Conservation (phyloP, 2,329 filamentous ascomycete species). For the Stachybotrys chartarum region DNA sequence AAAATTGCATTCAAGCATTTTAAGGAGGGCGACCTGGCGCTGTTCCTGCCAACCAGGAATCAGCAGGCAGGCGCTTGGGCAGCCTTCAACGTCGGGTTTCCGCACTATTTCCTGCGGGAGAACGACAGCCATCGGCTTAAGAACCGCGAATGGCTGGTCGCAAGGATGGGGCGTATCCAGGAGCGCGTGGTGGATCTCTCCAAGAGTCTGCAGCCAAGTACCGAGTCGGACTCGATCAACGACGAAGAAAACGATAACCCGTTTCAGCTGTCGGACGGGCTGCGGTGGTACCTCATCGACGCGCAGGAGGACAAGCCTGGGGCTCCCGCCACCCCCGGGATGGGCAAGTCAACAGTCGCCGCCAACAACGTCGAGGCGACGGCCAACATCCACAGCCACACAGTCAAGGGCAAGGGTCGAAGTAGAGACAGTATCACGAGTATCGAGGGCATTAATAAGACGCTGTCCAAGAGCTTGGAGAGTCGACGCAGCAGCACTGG, state of each 20-base stretch:
- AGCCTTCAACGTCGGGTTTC: conserved; percentile 95
- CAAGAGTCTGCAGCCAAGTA: conserved; percentile 55
- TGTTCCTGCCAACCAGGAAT: conserved; percentile 92
- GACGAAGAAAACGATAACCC: conserved; percentile 87
- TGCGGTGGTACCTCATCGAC: conserved; percentile 95
- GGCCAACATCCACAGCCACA: conserved; percentile 57
- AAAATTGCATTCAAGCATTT: conserved; percentile 96
- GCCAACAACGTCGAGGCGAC: conserved; percentile 81
- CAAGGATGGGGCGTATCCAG: conserved; percentile 84
- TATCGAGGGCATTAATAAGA: conserved; percentile 69
- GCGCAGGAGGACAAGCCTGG: conserved; percentile 87
- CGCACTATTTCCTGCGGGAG: conserved; percentile 93
- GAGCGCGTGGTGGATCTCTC: conserved; percentile 90
- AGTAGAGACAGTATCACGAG: conserved; percentile 41
- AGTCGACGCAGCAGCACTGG: conserved; percentile 82
- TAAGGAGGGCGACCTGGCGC: conserved; percentile 89
- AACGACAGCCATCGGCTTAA: conserved; percentile 81
- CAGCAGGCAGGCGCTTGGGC: conserved; percentile 95
- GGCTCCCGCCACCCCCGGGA: conserved; percentile 83
- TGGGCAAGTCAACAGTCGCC: conserved; percentile 87
- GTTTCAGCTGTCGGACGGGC: conserved; percentile 88
- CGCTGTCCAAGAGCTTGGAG: conserved; percentile 80
- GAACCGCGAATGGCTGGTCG: conserved; percentile 90
- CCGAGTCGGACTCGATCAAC: conserved; percentile 42
- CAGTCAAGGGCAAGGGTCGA: conserved; percentile 36